These are phyloP conservation scores for Metschnikowia drakensbergensis DNA, from an alignment of 805 yeast genomes.

Conservation along the genomic window DNA sequence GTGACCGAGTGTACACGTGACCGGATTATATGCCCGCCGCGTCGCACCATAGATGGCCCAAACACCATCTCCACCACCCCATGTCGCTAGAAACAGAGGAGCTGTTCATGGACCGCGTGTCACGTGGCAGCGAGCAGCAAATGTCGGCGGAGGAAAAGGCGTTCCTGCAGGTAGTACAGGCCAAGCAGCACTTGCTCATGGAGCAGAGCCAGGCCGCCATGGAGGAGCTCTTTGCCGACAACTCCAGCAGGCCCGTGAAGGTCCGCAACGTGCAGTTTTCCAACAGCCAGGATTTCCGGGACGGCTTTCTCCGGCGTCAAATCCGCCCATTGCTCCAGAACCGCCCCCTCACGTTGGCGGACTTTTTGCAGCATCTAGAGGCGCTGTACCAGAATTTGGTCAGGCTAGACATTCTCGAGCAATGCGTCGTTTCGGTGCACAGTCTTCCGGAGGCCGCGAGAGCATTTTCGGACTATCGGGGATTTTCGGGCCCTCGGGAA, in stretches of 20 bases:
- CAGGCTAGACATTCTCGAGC: constrained; percentile 41
- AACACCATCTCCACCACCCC: not conserved
- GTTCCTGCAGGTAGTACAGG: constrained; percentile 23
- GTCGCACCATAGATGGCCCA: not conserved
- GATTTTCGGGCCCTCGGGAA: too few relatives aligned
- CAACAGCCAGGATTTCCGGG: constrained; percentile 47
- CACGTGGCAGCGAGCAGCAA: constrained; percentile 9
- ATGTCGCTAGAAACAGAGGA: constrained; percentile 30
- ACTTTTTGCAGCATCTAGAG: constrained; percentile 42
- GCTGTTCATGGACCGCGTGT: constrained; percentile 31
- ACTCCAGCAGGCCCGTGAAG: constrained; percentile 38
- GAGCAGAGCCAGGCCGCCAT: constrained; percentile 32
- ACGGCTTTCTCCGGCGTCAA: constrained; percentile 44
- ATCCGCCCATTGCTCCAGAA: constrained; percentile 42
- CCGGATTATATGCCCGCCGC: too few relatives aligned
- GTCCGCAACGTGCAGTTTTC: constrained; percentile 45
- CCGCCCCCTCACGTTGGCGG: constrained; percentile 37
- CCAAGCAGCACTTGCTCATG: constrained; percentile 30
- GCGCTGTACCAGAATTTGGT: constrained; percentile 40
- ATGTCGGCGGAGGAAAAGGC: constrained; percentile 24
- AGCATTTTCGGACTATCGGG: too few relatives aligned
- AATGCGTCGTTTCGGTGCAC: constrained; percentile 35
- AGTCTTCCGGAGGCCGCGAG: constrained; percentile 7
- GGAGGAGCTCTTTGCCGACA: constrained; percentile 31
- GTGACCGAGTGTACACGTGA: too few relatives aligned